Evolutionary conservation across 2,329 filamentous ascomycete genomes (phyloP).

Genomic region (Boeremia exigua): DNA sequence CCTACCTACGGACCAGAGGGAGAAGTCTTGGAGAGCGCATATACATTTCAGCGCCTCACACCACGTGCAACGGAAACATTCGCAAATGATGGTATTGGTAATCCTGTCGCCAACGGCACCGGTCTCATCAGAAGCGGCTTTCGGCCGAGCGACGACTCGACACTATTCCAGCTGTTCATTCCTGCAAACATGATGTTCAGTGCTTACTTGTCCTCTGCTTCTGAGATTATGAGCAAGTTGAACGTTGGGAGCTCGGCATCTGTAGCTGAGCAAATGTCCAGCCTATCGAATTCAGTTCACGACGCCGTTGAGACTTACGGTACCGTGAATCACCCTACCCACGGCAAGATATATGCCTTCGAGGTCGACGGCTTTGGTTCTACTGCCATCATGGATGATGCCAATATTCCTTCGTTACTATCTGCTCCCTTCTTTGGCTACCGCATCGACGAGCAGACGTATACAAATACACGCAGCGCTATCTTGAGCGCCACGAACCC

Average conservation of each 20-base stretch:
- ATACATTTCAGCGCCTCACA: conserved; percentile 54
- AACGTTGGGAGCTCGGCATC: conserved; percentile 52
- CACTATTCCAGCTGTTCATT: conserved; percentile 58
- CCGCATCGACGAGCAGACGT: conserved; percentile 50
- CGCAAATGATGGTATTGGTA: conserved; percentile 60
- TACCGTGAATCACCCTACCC: conserved; percentile 47
- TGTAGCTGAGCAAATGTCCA: conserved; percentile 63
- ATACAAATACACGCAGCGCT: conserved; percentile 54
- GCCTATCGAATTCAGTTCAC: conserved; percentile 57
- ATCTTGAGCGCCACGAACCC: conserved; percentile 55
- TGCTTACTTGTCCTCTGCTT: conserved; percentile 62
- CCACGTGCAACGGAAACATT: conserved; percentile 56
- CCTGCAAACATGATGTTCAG: conserved; percentile 74
- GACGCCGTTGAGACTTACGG: conserved; percentile 54
- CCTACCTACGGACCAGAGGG: conserved; percentile 58
- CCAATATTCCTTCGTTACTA: conserved; percentile 72
- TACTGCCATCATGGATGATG: conserved; percentile 72
- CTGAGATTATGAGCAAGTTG: conserved; percentile 60
- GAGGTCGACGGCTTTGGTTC: conserved; percentile 56
- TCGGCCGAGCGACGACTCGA: conserved; percentile 58
- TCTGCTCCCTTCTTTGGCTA: conserved; percentile 70
- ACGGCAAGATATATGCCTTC: conserved; percentile 55
- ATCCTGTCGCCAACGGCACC: conserved; percentile 56
- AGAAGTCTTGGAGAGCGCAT: conserved; percentile 51
- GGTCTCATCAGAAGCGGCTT: conserved; percentile 58